Evolutionary conservation across 495 filamentous ascomycete species (phyloP).

Genomic region (Penicillium ochrochloron): DNA sequence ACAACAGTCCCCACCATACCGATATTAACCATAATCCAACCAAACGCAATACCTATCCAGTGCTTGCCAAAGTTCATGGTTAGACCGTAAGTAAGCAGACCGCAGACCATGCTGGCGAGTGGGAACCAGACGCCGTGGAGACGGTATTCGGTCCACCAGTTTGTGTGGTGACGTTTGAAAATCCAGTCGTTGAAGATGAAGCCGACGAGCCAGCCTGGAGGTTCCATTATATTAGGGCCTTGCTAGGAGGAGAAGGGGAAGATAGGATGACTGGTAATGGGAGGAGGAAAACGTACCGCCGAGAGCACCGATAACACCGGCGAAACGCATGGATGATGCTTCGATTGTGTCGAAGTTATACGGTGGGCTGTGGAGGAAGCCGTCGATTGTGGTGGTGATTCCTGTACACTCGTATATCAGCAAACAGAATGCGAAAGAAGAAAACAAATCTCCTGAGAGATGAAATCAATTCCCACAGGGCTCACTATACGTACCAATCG

Average conservation of each 20-base stretch:
- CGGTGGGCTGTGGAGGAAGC: constrained; percentile 42
- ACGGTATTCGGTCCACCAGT: constrained; percentile 40
- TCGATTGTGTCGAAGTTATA: constrained; percentile 43
- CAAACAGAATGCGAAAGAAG: too few relatives aligned
- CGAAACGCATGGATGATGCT: constrained; percentile 46
- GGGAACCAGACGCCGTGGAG: constrained; percentile 46
- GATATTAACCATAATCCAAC: constrained; percentile 47
- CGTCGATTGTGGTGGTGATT: constrained; percentile 45
- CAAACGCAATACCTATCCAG: constrained; percentile 47
- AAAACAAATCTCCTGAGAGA: not conserved
- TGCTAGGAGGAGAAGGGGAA: not conserved
- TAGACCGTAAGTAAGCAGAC: constrained; percentile 42
- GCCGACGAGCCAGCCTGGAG: constrained; percentile 36
- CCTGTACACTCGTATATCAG: constrained; percentile 19
- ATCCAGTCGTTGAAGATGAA: constrained; percentile 45
- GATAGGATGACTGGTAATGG: not conserved
- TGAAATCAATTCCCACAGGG: not conserved
- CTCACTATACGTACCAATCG: constrained; percentile 35
- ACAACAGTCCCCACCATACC: constrained; percentile 45
- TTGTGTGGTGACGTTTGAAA: constrained; percentile 34
- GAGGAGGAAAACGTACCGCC: constrained; percentile 29
- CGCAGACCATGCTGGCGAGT: constrained; percentile 35
- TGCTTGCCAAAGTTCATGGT: constrained; percentile 41
- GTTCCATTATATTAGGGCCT: not conserved
- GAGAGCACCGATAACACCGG: constrained; percentile 40